Evolutionary conservation across 345 rosid genomes (phyloP).

Genomic region (Eucalyptus victrix): DNA sequence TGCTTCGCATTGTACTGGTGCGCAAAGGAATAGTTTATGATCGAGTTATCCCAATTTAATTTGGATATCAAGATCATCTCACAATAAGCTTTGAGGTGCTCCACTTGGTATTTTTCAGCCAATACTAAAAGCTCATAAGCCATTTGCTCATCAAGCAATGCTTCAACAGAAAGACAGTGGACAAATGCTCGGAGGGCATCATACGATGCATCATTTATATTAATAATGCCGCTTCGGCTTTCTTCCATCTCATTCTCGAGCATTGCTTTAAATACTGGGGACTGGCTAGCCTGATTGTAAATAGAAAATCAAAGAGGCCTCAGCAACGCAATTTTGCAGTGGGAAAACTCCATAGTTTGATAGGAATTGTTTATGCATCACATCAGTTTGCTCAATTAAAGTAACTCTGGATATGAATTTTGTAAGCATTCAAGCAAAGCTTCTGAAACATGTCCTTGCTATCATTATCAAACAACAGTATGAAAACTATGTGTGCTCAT

Average conservation of each 20-base stretch:
- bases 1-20: conserved; percentile 73
- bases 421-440: not conserved
- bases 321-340: not conserved
- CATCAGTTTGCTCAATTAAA: not conserved
- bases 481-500: not conserved
- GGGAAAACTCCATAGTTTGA: not conserved
- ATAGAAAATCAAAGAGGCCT: not conserved
- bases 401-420: not conserved
- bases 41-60: conserved; percentile 63
- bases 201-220: conserved; percentile 51
- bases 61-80: conserved; percentile 70
- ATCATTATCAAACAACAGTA: not conserved
- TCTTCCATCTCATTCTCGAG: conserved; percentile 86
- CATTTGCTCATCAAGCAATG: no score
- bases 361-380: not conserved
- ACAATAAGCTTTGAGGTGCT: conserved; percentile 65
- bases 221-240: conserved; percentile 71
- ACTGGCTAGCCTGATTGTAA: conserved; percentile 46
- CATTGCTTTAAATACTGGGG: conserved; percentile 87
- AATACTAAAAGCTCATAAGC: conserved; percentile 42
- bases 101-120: conserved; percentile 80
- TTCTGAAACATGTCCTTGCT: not conserved
- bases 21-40: conserved; percentile 68
- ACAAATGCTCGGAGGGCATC: conserved; percentile 63
- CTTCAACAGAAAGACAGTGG: no score